Evolutionary conservation across 352 stramenopile species (phyloP).

Genomic region (Pythium phragmiticola): DNA sequence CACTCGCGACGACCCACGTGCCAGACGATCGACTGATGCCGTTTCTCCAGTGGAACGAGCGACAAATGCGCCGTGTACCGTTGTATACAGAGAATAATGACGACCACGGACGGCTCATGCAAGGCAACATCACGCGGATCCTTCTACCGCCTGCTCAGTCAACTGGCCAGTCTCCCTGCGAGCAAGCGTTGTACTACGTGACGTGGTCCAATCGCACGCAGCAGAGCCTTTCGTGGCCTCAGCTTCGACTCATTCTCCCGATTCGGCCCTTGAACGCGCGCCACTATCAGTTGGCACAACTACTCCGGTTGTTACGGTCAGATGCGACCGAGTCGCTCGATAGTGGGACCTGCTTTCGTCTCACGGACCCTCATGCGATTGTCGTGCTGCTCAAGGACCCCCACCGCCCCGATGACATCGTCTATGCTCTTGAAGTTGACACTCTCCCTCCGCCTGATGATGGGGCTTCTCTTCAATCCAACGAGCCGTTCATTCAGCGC

Average conservation of each 20-base stretch:
- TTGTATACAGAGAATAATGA: constrained; percentile 49
- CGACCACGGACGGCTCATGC: constrained; percentile 24
- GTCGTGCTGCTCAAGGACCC: constrained; percentile 35
- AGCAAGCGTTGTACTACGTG: constrained; percentile 49
- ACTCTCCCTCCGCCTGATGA: constrained; percentile 1
- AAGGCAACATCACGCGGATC: constrained; percentile 35
- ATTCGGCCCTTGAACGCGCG: constrained; percentile 69
- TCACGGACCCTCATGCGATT: constrained; percentile 36
- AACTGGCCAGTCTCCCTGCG: constrained; percentile 21
- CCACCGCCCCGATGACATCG: constrained; percentile 14
- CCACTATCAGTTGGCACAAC: constrained; percentile 55
- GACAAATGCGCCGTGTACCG: constrained; percentile 57
- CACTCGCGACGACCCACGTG: constrained; percentile 53
- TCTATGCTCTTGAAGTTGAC: constrained; percentile 50
- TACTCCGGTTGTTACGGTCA: constrained; percentile 19
- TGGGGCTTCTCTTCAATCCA: neutral
- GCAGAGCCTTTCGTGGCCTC: constrained; percentile 46
- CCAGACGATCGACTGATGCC: constrained; percentile 56
- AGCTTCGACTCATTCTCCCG: constrained; percentile 53
- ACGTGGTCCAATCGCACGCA: constrained; percentile 49
- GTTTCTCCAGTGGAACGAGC: constrained; percentile 58
- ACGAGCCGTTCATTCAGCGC: constrained; percentile 34
- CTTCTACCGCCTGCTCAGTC: constrained; percentile 5
- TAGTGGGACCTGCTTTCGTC: constrained; percentile 12
- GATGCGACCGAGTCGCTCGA: neutral